Base-by-base conservation (phyloP, 768 basidiomycete species). In the Hericium erinaceus region DNA sequence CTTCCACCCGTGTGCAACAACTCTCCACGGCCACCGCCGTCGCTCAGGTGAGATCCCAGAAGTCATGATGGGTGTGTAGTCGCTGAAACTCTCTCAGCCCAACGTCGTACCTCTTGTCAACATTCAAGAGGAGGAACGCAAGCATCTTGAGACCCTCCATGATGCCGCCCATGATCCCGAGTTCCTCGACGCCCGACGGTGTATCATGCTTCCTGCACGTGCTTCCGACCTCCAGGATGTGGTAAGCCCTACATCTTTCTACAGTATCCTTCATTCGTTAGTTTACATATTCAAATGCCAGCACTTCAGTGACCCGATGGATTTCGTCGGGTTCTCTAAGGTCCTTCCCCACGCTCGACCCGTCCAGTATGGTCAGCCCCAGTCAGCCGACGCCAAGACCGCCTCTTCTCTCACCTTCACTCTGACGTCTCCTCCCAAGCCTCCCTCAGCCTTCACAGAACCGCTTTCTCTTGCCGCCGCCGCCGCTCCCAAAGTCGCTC, bases 311-410 rank as follows among this genome's bases (percentile, higher is more conserved):
- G 28, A 55, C n/a, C 39, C 54, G 2, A 33, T 41, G 18, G 24
- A 55, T n/a, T n/a, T 55, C 20, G 54, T 55, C 39, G 9, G 41
- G 39, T 55, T 55, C 40, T 55, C 54, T 12, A 55, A 55, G 8
- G 11, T 38, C 7, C 52, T 18, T 12, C n/a, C 52, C 7, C 28
- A 38, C 22, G 15, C 16, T 39, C n/a, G 18, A 44, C 0, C 41
- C 8, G 41, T 44, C 41, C 15, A 15, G 16, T 44, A 44, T 18
- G 41, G 41, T 18, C 41, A 44, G 41, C 41, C 13, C 13, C 33
- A 33, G 33, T 33, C 33, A 33, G 33, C 33, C 33, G 7, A 7
- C 33, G 9, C 9, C 33, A 33, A 33, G 8, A 33, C 9, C 33
- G 33, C 33, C 6, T 33, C 33, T 33, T 33, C 33, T 10, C 33